A percentile compares a stretch with the other conserved stretches of the same genome.
Evolutionary conservation across 441 rosid species (phyloP).

Genomic region (Kokia cookei): DNA sequence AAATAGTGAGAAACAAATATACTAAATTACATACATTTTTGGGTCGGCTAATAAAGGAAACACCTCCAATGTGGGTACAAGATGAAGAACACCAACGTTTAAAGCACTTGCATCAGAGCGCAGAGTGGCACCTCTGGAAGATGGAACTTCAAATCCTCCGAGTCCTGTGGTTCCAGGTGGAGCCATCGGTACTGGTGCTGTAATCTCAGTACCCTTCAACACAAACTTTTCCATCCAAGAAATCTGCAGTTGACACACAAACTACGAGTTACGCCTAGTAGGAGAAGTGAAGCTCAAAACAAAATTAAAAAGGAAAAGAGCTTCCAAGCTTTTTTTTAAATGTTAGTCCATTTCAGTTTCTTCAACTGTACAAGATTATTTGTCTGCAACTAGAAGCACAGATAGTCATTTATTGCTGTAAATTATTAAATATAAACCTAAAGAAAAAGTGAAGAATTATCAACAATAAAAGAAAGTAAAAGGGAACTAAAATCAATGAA

Average conservation of each 20-base stretch:
- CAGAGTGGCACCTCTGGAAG: constrained; percentile 80
- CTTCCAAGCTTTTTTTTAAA: not conserved
- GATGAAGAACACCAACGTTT: constrained; percentile 94
- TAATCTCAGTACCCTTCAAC: constrained; percentile 88
- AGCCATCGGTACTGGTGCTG: constrained; percentile 97
- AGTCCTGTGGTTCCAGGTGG: constrained; percentile 95
- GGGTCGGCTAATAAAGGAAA: constrained; percentile 80
- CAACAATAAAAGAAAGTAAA: not conserved
- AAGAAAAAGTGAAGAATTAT: not conserved
- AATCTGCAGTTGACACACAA: constrained; percentile 48
- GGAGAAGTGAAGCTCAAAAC: not conserved
- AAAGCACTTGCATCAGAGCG: constrained; percentile 97
- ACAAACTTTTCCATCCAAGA: constrained; percentile 99
- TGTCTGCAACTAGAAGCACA: not conserved
- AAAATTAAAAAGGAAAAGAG: constrained; percentile 1
- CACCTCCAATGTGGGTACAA: constrained; percentile 91
- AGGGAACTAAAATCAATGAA: not conserved
- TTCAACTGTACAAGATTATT: not conserved
- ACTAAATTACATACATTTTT: constrained; percentile 53
- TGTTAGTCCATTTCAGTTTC: not conserved
- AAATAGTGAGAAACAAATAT: not conserved
- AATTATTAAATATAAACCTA: not conserved
- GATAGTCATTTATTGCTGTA: not conserved
- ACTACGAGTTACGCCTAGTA: constrained; percentile 1
- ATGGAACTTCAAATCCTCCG: constrained; percentile 99